Evolutionary conservation across 192 early-diverging fungal species (phyloP).

Genomic region (Dissophora ornata): DNA sequence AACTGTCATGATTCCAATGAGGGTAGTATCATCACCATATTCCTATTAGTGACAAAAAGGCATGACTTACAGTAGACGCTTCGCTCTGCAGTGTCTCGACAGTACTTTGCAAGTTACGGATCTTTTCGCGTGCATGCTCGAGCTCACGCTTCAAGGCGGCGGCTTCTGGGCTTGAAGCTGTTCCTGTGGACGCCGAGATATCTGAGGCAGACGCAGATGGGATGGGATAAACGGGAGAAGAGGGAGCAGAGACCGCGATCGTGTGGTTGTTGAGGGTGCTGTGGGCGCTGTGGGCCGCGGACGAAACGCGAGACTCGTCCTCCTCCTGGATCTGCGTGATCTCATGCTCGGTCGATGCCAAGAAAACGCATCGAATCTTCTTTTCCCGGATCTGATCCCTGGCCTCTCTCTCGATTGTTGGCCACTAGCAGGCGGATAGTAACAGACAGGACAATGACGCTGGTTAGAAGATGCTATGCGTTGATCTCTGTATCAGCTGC

Average conservation of each 20-base stretch:
- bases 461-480: neutral
- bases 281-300: constrained; percentile 22
- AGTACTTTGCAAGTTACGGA: constrained; percentile 45
- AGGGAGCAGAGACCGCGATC: constrained; percentile 37
- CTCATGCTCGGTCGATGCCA: constrained; percentile 46
- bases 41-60: constrained; percentile 34
- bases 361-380: constrained; percentile 74
- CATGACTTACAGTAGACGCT: constrained; percentile 49
- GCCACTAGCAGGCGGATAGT: constrained; percentile 68
- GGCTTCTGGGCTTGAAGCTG: neutral
- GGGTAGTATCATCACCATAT: too few species aligned
- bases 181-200: too few species aligned
- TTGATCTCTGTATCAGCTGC: too few species aligned
- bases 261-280: constrained; percentile 17
- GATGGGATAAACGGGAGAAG: constrained; percentile 38
- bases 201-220: constrained; percentile 23
- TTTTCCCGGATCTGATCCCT: constrained; percentile 73
- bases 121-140: constrained; percentile 56
- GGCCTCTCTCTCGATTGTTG: constrained; percentile 68
- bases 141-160: constrained; percentile 27
- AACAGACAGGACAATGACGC: too few species aligned
- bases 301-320: constrained; percentile 24
- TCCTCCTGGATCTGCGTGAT: constrained; percentile 34
- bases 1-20: too few species aligned
- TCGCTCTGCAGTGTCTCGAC: constrained; percentile 37